These are phyloP conservation scores for Beauveria bassiana DNA, from an alignment of 2,329 filamentous ascomycete species.

Conservation along the genomic window DNA sequence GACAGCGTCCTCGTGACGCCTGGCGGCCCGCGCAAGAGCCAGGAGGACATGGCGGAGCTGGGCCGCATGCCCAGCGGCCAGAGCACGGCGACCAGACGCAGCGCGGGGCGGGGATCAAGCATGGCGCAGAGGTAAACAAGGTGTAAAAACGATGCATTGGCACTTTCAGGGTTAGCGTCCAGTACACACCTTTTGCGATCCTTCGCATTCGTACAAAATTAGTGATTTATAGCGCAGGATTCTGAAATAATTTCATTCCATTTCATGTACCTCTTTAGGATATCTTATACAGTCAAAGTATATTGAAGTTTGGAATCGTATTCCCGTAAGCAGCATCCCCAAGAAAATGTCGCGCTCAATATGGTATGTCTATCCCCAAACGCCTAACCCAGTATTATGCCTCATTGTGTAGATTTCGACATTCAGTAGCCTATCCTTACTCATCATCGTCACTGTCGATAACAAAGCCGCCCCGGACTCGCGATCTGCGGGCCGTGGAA, in stretches of 20 bases:
- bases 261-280: background rate
- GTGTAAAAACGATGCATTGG: background rate
- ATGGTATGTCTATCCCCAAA: background rate
- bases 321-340: background rate
- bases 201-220: background rate
- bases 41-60: slow-evolving; percentile 28
- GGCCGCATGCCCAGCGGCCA: slow-evolving; percentile 22
- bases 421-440: slow-evolving; percentile 11
- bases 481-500: slow-evolving; percentile 30
- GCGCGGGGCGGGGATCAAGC: slow-evolving; percentile 18
- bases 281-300: background rate
- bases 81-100: slow-evolving; percentile 23
- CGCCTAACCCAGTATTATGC: background rate
- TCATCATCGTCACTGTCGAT: slow-evolving; percentile 55
- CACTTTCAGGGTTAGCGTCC: background rate
- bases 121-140: background rate
- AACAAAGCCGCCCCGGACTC: slow-evolving; percentile 46
- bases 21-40: slow-evolving; percentile 23
- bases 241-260: background rate
- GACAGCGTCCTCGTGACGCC: slow-evolving; percentile 22
- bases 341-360: background rate
- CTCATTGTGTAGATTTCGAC: background rate
- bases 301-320: background rate
- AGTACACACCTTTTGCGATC: too few species aligned
- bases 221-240: background rate